A percentile compares a stretch with the other conserved stretches of the same genome.
Conservation (phyloP, 306 rosid genomes). For the Malus orientalis region DNA sequence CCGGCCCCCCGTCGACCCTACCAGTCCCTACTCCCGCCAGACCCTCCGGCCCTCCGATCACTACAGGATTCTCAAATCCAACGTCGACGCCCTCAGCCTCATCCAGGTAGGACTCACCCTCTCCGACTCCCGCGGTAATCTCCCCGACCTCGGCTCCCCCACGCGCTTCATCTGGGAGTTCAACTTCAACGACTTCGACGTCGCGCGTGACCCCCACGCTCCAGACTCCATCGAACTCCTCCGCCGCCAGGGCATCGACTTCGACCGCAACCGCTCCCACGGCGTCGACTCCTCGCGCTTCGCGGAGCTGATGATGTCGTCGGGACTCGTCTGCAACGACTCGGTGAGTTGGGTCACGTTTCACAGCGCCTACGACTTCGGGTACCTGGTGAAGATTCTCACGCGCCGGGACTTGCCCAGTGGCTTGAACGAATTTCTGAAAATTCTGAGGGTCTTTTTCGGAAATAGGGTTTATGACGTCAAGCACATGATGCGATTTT, state of each 20-base stretch:
- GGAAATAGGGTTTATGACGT: slow-evolving; percentile 57
- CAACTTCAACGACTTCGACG: slow-evolving; percentile 61
- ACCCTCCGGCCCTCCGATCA: slow-evolving; percentile 45
- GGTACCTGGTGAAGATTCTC: slow-evolving; percentile 51
- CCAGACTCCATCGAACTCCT: slow-evolving; percentile 55
- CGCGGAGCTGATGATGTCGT: slow-evolving; percentile 45
- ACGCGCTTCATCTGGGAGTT: slow-evolving; percentile 61
- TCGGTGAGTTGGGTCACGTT: slow-evolving; percentile 62
- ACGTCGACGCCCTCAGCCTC: slow-evolving; percentile 70
- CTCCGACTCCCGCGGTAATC: slow-evolving; percentile 53
- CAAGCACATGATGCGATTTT: slow-evolving; percentile 67
- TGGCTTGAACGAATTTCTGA: slow-evolving; percentile 34
- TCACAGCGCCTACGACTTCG: slow-evolving; percentile 67
- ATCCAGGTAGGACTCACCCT: slow-evolving; percentile 78
- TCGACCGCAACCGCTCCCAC: slow-evolving; percentile 26
- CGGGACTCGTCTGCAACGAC: slow-evolving; percentile 52
- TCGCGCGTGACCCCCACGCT: slow-evolving; percentile 40
- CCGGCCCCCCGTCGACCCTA: slow-evolving; percentile 16
- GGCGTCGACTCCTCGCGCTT: slow-evolving; percentile 36
- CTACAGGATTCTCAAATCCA: slow-evolving; percentile 46
- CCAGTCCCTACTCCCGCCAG: neutral
- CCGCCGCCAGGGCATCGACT: slow-evolving; percentile 61
- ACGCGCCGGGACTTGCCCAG: slow-evolving; percentile 31
- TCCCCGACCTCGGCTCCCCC: slow-evolving; percentile 41
- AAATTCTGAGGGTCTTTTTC: slow-evolving; percentile 29